Evolutionary conservation across 1,284 basidiomycete genomes (phyloP).

Genomic region (Ganoderma leucocontextum): DNA sequence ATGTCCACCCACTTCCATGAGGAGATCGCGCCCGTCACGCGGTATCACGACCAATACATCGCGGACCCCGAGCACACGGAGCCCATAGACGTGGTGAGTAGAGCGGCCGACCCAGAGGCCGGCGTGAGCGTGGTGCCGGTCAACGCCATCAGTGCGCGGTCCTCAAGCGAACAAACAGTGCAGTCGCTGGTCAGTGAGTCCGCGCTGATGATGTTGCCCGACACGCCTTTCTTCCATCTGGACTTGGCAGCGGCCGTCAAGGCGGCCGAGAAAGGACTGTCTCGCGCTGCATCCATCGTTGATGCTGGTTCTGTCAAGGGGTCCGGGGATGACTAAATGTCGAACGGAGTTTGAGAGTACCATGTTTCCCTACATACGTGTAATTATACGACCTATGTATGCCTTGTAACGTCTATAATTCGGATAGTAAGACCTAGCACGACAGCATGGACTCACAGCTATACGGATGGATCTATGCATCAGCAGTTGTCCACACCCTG

Average conservation of each 20-base stretch:
- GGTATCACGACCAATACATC: constrained; percentile 55
- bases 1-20: constrained; percentile 50
- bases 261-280: constrained; percentile 62
- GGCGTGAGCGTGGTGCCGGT: constrained; percentile 12
- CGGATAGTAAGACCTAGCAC: neutral
- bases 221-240: constrained; percentile 88
- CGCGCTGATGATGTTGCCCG: constrained; percentile 50
- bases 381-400: constrained; percentile 27
- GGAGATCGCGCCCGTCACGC: constrained; percentile 79
- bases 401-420: constrained; percentile 24
- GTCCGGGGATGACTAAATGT: neutral
- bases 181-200: constrained; percentile 30
- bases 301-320: constrained; percentile 7
- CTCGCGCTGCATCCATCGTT: constrained; percentile 25
- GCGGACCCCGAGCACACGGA: constrained; percentile 37
- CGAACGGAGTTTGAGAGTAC: neutral
- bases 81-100: constrained; percentile 11
- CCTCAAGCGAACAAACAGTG: constrained; percentile 36
- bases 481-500: constrained; percentile 67
- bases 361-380: constrained; percentile 12
- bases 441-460: neutral
- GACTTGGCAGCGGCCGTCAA: constrained; percentile 77
- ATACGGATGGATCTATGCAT: constrained; percentile 27
- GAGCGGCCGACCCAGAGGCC: constrained; percentile 28
- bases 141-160: constrained; percentile 22